Base-by-base conservation (phyloP, 2,329 filamentous ascomycete genomes). In the Biscogniauxia mediterranea region DNA sequence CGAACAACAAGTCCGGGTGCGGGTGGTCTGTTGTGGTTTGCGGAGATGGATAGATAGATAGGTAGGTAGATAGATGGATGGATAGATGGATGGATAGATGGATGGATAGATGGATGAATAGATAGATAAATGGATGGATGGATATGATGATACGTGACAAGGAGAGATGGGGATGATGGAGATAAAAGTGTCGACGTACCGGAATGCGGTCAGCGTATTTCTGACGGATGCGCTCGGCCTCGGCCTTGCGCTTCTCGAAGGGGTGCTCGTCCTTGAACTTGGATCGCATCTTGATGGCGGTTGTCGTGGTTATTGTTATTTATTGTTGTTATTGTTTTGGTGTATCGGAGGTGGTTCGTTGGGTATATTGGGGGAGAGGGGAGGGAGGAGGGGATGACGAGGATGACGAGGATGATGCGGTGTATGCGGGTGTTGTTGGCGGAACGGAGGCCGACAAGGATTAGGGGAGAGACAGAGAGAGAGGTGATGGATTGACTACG, bases 211-310 rank as follows among this genome's bases (percentile, higher is more conserved):
- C 95, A 71, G 92, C 89, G 79, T 99, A 99, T 82, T 99, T 99
- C 84, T 97, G 93, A 70, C 95, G 93, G 79, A 97, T 97, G 79
- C 95, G 93, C 85, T 99, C 95, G 77, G 95, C 95, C 83, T 99
- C 95, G 69, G 95, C 95, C 92, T 98, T 97, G 83, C 95, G 93
- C 92, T 99, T 99, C 90, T 98, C 95, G 79, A 98, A 98, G 73
- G 92, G 93, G 80, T 98, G 95, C 88, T 98, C 95, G 89, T 99
- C 95, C 93, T 99, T 99, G 82, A 99, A 99, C 88, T 98, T 98
- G 85, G 92, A 96, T 77, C 93, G 91, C 93, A 97, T 97, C 70
- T 75, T 92, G 84, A 75, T 75, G 76, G 77, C 76, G 70, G 71
- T 56, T 20, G 26, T 15, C 11, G 57, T 17, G 71, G 65, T 57